Percentiles rank a stretch among this genome's conserved stretches.
Conservation (phyloP, 768 basidiomycete species). For the Tricholoma flavovirens region DNA sequence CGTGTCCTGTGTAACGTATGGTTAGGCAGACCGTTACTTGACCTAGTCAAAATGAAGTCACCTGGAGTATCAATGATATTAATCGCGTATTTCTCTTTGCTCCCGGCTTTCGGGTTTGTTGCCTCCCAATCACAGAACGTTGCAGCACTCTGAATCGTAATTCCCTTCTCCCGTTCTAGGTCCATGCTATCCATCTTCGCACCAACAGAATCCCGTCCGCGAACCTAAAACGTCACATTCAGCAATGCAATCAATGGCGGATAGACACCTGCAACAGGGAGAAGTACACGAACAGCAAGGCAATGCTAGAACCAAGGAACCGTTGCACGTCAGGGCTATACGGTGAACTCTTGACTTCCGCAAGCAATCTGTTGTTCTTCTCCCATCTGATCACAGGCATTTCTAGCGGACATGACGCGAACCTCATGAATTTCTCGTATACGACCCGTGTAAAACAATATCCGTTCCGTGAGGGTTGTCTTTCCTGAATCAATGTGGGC, state of each 20-base stretch:
- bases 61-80: constrained; percentile 99
- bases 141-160: constrained; percentile 98
- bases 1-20: constrained; percentile 64
- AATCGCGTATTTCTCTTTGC: constrained; percentile 80
- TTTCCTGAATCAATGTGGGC: constrained; percentile 97
- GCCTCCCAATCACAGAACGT: constrained; percentile 98
- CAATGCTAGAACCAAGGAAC: not conserved
- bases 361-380: constrained; percentile 2
- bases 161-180: constrained; percentile 96
- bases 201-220: constrained; percentile 92
- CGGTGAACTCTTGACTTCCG: constrained; percentile 5
- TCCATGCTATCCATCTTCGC: constrained; percentile 99
- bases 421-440: constrained; percentile 97
- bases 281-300: constrained; percentile 9
- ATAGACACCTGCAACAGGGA: constrained; percentile 18
- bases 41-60: constrained; percentile 21
- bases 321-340: not conserved
- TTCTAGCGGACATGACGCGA: constrained; percentile 23
- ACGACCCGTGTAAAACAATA: constrained; percentile 93
- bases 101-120: constrained; percentile 48
- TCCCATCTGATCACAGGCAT: constrained; percentile 14
- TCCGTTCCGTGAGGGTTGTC: constrained; percentile 94
- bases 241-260: constrained; percentile 3
- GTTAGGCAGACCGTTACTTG: not conserved
- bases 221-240: constrained; percentile 46